phyloP scores from a whole-genome alignment of 208 protist genomes.

The Acanthamoeba healyi region DNA sequence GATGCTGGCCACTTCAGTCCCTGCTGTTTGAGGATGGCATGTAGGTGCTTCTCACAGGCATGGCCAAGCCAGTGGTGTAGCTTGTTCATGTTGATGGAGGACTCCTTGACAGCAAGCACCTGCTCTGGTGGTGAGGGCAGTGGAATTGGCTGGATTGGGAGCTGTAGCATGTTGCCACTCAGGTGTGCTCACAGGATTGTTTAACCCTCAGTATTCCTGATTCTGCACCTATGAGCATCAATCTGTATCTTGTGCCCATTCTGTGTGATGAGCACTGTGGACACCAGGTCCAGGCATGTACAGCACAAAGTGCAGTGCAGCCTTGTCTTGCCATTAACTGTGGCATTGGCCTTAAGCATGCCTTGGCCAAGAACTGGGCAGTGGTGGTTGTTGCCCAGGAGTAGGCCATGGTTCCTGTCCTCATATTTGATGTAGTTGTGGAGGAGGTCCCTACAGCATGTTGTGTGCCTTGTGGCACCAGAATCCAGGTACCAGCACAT shows the following conservation, averaged over 20 bases:
- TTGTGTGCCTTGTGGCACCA: not conserved
- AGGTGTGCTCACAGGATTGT: too few relatives aligned
- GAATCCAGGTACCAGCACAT: constrained; percentile 14
- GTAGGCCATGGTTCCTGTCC: not conserved
- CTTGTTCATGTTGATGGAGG: not conserved
- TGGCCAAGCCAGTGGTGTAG: not conserved
- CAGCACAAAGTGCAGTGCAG: not conserved
- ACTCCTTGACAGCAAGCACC: not conserved
- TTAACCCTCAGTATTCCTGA: too few relatives aligned
- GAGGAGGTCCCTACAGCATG: not conserved
- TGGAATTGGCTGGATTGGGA: not conserved
- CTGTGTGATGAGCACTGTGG: too few relatives aligned
- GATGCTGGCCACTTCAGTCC: not conserved
- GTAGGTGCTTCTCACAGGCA: not conserved
- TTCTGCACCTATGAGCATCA: too few relatives aligned
- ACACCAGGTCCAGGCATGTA: too few relatives aligned
- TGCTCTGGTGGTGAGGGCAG: not conserved
- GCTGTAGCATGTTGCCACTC: too few relatives aligned
- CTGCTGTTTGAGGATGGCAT: not conserved
- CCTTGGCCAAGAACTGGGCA: not conserved
- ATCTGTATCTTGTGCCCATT: too few relatives aligned
- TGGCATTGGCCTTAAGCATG: not conserved
- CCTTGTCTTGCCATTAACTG: not conserved
- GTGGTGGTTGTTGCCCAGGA: not conserved
- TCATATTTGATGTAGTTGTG: not conserved